These are phyloP conservation scores for Lobosporangium transversale DNA, from an alignment of 192 early-diverging fungal species.

Conservation along the genomic window DNA sequence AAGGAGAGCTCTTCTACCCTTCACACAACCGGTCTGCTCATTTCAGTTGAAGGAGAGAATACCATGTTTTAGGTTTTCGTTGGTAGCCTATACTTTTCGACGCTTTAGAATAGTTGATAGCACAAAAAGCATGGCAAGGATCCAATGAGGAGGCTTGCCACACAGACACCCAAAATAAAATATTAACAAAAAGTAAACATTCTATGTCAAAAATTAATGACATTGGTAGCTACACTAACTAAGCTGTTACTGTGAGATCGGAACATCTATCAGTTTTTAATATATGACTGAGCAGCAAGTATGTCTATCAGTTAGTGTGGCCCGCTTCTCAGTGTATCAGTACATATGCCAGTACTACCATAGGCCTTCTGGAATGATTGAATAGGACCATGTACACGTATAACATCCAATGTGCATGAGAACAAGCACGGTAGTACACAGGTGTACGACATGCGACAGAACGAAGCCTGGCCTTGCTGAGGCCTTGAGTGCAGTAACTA, in stretches of 20 bases:
- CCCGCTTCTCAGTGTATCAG: conserved; percentile 23
- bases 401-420: conserved; percentile 60
- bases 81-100: no score
- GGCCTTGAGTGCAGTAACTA: conserved; percentile 42
- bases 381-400: conserved; percentile 16
- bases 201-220: no score
- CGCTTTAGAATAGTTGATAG: no score
- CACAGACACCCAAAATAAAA: no score
- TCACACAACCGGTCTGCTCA: conserved; percentile 20
- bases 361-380: neutral
- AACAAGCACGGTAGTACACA: conserved; percentile 54
- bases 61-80: conserved; percentile 20
- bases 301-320: no score
- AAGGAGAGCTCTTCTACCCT: neutral
- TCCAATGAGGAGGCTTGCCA: no score
- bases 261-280: no score
- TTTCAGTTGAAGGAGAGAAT: conserved; percentile 36
- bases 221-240: no score
- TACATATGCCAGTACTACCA: neutral
- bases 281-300: no score
- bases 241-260: no score
- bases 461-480: conserved; percentile 32
- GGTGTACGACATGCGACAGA: conserved; percentile 55
- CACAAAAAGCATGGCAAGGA: no score
- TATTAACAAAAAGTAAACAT: no score